These are phyloP conservation scores for Aspergillus niger DNA, from an alignment of 2,329 filamentous ascomycete species.

Conservation along the genomic window DNA sequence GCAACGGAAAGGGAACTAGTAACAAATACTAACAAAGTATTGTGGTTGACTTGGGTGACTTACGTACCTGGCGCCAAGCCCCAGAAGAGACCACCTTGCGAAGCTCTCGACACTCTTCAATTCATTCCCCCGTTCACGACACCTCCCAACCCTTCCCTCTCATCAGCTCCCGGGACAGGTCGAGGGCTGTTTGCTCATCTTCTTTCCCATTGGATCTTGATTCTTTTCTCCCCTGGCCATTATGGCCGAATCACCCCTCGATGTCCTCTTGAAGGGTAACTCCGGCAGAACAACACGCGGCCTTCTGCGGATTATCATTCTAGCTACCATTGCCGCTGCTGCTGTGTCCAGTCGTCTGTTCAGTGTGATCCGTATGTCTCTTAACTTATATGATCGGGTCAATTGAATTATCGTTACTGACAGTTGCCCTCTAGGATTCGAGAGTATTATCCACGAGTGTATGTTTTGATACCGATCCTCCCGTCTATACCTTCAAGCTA, in stretches of 20 bases:
- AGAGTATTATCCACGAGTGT: constrained; percentile 99
- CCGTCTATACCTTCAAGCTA: constrained; percentile 13
- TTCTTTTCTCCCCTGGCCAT: constrained; percentile 39
- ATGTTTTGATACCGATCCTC: constrained; percentile 47
- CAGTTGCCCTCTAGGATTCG: constrained; percentile 67
- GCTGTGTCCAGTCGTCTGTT: constrained; percentile 93
- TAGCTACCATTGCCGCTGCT: constrained; percentile 85
- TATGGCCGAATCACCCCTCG: constrained; percentile 51
- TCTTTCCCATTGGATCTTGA: constrained; percentile 34
- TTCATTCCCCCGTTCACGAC: constrained; percentile 22
- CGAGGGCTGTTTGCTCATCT: constrained; percentile 28
- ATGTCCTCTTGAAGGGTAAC: constrained; percentile 72
- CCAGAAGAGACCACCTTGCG: constrained; percentile 47
- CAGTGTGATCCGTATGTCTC: constrained; percentile 87
- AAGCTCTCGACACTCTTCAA: constrained; percentile 32
- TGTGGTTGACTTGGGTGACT: constrained; percentile 1
- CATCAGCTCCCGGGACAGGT: constrained; percentile 17
- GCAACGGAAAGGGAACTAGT: background rate
- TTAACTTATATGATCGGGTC: background rate
- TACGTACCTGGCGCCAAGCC: constrained; percentile 39
- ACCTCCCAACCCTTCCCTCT: constrained; percentile 28
- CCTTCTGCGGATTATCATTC: constrained; percentile 84
- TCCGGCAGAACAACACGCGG: constrained; percentile 80
- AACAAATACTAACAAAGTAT: too few relatives aligned
- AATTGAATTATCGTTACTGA: constrained; percentile 11